Evolutionary conservation across 768 basidiomycete genomes (phyloP).

Genomic region (Trametes gibbosa): DNA sequence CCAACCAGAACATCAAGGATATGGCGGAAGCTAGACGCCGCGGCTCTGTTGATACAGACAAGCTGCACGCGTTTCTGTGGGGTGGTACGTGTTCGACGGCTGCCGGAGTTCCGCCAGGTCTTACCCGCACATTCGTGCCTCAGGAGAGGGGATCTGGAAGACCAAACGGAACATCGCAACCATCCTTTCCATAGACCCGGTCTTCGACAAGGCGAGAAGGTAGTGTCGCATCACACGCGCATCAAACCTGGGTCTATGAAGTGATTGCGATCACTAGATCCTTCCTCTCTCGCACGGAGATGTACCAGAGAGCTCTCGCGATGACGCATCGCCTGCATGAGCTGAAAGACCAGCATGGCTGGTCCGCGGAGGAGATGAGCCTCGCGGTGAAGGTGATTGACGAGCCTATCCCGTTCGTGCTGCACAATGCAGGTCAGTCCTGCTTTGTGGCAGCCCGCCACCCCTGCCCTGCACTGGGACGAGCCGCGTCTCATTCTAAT

Average conservation of each 20-base stretch:
- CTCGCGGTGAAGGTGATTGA: conserved; percentile 49
- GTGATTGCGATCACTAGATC: conserved; percentile 35
- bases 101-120: conserved; percentile 38
- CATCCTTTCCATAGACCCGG: conserved; percentile 50
- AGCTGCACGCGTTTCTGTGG: conserved; percentile 49
- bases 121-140: conserved; percentile 2
- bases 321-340: conserved; percentile 59
- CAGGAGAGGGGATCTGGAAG: conserved; percentile 53
- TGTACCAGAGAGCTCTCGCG: conserved; percentile 51
- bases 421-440: conserved; percentile 37
- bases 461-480: no score
- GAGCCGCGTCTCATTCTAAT: not conserved
- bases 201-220: conserved; percentile 60
- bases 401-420: conserved; percentile 48
- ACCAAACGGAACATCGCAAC: conserved; percentile 42
- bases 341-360: conserved; percentile 50
- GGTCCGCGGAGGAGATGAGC: conserved; percentile 47
- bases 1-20: conserved; percentile 32
- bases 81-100: conserved; percentile 31
- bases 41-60: conserved; percentile 41
- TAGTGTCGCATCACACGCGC: conserved; percentile 24
- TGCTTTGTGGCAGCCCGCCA: no score
- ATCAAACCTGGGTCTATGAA: not conserved
- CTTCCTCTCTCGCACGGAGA: conserved; percentile 57
- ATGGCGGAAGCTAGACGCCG: conserved; percentile 48